phyloP scores from a whole-genome alignment of 2,329 filamentous ascomycete genomes.

The Microcyclosporella mali region DNA sequence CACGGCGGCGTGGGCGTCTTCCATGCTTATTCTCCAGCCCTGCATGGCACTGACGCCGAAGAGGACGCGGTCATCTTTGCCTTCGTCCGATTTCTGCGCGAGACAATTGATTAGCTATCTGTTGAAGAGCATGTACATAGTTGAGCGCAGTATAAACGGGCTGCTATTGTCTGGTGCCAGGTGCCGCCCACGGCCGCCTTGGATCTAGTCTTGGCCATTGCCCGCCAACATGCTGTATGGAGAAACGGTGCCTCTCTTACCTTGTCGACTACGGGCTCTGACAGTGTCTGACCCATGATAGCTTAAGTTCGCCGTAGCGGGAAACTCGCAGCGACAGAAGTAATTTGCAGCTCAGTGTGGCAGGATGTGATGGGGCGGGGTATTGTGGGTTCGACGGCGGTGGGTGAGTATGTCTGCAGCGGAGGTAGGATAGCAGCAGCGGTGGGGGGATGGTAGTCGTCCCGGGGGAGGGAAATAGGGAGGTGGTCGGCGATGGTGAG shows the following conservation, averaged over 20 bases:
- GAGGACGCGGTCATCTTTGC: constrained; percentile 85
- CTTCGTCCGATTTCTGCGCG: constrained; percentile 72
- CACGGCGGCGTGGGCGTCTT: constrained; percentile 85
- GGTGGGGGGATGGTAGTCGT: too few species aligned
- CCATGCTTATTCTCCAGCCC: constrained; percentile 99
- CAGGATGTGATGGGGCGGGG: too few species aligned
- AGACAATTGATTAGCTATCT: background rate
- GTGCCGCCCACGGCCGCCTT: background rate
- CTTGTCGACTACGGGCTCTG: constrained; percentile 98
- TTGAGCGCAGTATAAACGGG: background rate
- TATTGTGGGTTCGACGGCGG: too few species aligned
- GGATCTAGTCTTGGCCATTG: too few species aligned
- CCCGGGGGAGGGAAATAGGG: too few species aligned
- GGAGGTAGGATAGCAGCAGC: too few species aligned
- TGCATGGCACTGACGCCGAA: constrained; percentile 98
- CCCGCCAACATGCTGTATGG: background rate
- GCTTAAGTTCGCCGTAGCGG: background rate
- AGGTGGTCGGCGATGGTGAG: too few species aligned
- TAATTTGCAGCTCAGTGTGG: too few species aligned
- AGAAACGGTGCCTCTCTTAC: constrained; percentile 49
- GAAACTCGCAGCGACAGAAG: too few species aligned
- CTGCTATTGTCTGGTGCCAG: background rate
- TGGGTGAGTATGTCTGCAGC: too few species aligned
- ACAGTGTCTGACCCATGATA: constrained; percentile 97
- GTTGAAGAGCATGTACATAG: background rate